Percentiles rank a stretch among this genome's conserved stretches.
phyloP scores from a whole-genome alignment of 208 protist species.

The Wallacemonas sp. region DNA sequence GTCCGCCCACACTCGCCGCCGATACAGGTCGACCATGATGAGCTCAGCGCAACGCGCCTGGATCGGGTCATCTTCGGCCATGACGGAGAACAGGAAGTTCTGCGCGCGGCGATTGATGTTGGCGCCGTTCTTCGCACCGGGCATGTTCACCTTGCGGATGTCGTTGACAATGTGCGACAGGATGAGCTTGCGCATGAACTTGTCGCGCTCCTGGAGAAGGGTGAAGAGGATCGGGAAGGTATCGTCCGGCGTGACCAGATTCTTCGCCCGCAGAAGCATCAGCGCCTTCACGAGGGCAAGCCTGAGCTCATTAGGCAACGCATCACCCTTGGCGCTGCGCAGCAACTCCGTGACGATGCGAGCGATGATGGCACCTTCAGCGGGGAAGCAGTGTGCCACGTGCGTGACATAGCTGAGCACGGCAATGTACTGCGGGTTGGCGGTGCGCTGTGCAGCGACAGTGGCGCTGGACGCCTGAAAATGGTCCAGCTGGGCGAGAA shows the following conservation, averaged over 20 bases:
- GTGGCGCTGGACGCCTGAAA: constrained; percentile 91
- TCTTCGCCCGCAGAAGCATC: constrained; percentile 93
- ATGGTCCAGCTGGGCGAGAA: constrained; percentile 93
- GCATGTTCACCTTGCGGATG: constrained; percentile 93
- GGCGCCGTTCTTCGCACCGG: constrained; percentile 81
- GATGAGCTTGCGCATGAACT: constrained; percentile 86
- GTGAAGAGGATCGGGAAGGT: constrained; percentile 95
- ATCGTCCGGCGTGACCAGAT: constrained; percentile 77
- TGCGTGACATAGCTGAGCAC: constrained; percentile 86
- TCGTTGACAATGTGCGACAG: constrained; percentile 95
- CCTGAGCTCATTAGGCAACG: constrained; percentile 82
- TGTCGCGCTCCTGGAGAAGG: constrained; percentile 95
- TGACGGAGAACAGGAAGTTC: constrained; percentile 95
- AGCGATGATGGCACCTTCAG: constrained; percentile 69
- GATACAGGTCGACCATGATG: constrained; percentile 98
- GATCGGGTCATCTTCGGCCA: constrained; percentile 90
- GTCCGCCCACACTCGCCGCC: constrained; percentile 93
- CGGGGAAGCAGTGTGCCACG: constrained; percentile 90
- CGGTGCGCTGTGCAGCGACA: constrained; percentile 79
- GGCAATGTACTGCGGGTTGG: constrained; percentile 87
- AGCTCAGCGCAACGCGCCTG: constrained; percentile 95
- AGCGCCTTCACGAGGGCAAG: constrained; percentile 89
- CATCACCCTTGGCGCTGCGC: constrained; percentile 63
- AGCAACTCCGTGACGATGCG: constrained; percentile 91
- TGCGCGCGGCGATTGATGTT: constrained; percentile 93